Evolutionary conservation across 2,329 filamentous ascomycete species (phyloP), one percentile per base, ranked within the genome.

Genomic region (Trichoderma sp.): DNA sequence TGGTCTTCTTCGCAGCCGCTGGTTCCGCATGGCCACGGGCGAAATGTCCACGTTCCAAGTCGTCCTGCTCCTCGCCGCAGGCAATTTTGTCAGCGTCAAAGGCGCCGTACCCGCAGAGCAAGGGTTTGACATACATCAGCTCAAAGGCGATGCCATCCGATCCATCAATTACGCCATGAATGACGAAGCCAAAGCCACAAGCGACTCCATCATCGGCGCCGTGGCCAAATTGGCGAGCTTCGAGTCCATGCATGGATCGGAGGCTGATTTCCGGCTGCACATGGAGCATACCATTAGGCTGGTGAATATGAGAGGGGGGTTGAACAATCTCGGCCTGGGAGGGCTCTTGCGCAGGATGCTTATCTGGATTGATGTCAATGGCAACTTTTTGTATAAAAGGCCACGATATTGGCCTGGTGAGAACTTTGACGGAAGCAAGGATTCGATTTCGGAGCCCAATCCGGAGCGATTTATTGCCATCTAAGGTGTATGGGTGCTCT

Each of bases 161-260:
- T 76, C 79, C 39, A 81, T 85, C 74, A 83, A 83, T 69, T 70
- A 75, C 5, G 76, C 77, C 11, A 75, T 84, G 34, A 72, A 72
- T n/a, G 73, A 77, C 51, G 73, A 32, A 2, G 13, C 56, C 18
- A 70, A 56, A 5, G 71, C 72, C 5, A 74, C 79, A 7, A 80
- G 75, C 69, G 83, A 85, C 71, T 79, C 79, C 16, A 70, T 84
- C 37, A 79, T 85, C 61, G 81, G 80, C 10, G 83, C 84, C 3
- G 82, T 84, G 4, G 82, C 82, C 39, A 83, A 84, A 70, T 83
- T 86, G 83, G 84, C 83, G 11, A 82, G 80, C 70, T 86, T 83
- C 73, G 84, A 86, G 72, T 83, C 83, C n/a, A 81, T 85, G 70
- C 84, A 81, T 71, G 83, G 83, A 26, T 77, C 79, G 24, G 72